Evolutionary conservation across 352 stramenopile genomes (phyloP), one percentile per base, ranked within the genome.

Genomic region (Phytophthora syringae): DNA sequence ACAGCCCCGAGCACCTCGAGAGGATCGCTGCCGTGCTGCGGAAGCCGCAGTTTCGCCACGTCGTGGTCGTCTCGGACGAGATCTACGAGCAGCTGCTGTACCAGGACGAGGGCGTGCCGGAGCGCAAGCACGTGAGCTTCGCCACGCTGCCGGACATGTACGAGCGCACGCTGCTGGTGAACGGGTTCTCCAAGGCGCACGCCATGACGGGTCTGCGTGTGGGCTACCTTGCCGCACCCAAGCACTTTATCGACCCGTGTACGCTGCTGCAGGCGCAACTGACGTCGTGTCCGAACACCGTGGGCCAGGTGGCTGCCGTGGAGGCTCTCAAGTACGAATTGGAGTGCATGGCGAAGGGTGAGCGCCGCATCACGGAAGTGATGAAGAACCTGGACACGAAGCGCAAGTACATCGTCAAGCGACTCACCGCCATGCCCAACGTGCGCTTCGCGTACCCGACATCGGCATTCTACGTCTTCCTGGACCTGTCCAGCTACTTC

Each of bases 11-110:
- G 13, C 77, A 85, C 21, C 63, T 90, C 10, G 76, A 82, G 34
- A 60, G 74, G 51, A 88, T 90, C 40, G 82, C 82, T 40, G 72
- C 62, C 0, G 77, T 91, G 40, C 63, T 91, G 7, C 75, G 76
- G 42, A 84, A 87, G 63, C 80, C 80, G 22, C 66, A 81, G 24
- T 88, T 85, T 66, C 77, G 79, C 48, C 80, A 97, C 48, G 81
- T 98, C 27, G 63, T 92, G 24, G 79, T 98, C 21, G 66, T 99
- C 52, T 75, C 89, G 12, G 96, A 99, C 77, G 96, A 99, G 77
- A 99, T 99, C 52, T 99, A 99, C 66, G 96, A 99, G 76, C 83
- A 96, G 44, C 77, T 99, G 30, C 77, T 98, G 10, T 99, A 98
- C 82, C 80, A 94, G 57, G 76, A 89, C 36, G 82, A 89, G 53